phyloP scores from a whole-genome alignment of 108 stramenopile genomes.

The Parietichytrium sp. region DNA sequence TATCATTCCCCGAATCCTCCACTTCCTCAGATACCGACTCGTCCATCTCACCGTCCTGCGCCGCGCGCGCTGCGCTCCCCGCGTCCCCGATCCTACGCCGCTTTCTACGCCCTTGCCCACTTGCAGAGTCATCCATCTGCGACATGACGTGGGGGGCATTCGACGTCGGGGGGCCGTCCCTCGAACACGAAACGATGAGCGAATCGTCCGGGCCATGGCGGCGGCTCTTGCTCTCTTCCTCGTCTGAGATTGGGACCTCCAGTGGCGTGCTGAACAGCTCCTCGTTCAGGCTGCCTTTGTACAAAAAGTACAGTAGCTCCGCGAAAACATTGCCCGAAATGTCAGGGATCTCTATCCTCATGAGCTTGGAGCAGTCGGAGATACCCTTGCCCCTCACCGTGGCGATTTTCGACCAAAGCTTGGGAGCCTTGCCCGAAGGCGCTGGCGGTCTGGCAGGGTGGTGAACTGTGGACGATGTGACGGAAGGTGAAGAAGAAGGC shows the following conservation, averaged over 20 bases:
- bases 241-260: neutral
- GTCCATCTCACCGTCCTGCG: neutral
- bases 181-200: too few species aligned
- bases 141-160: too few species aligned
- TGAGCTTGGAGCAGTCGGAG: too few species aligned
- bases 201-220: neutral
- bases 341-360: too few species aligned
- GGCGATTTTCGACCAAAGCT: too few species aligned
- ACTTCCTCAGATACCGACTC: neutral
- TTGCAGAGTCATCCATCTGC: neutral
- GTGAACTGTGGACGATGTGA: too few species aligned
- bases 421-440: too few species aligned
- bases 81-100: neutral
- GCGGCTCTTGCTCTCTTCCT: neutral
- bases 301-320: constrained; percentile 12
- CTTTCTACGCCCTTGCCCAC: neutral
- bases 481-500: too few species aligned
- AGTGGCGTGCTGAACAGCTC: constrained; percentile 32
- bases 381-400: too few species aligned
- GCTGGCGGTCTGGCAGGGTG: too few species aligned
- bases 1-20: neutral
- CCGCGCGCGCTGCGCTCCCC: neutral
- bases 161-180: too few species aligned
- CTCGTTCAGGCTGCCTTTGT: neutral
- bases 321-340: neutral